A percentile compares a stretch with the other conserved stretches of the same genome.
Conservation (phyloP, 2,329 filamentous ascomycete species). For the Phyllosticta citriasiana region DNA sequence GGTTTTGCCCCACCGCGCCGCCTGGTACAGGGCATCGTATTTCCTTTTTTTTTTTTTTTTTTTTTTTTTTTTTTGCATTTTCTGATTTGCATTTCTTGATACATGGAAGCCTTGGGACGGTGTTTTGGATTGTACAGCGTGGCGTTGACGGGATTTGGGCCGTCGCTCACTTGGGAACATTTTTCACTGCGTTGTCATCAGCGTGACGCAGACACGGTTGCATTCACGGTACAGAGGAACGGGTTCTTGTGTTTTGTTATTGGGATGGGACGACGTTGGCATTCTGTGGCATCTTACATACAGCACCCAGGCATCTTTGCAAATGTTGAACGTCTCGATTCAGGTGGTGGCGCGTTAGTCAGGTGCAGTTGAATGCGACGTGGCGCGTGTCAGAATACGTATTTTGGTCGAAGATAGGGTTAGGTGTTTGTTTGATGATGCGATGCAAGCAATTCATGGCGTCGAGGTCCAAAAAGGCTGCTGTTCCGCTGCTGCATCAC, state of each 20-base stretch:
- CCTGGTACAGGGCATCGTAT: background rate
- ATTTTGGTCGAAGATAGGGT: background rate
- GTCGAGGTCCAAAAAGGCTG: background rate
- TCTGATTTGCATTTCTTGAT: background rate
- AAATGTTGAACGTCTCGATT: background rate
- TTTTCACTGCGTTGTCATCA: background rate
- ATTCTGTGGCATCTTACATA: background rate
- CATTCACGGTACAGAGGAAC: background rate
- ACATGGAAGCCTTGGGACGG: background rate
- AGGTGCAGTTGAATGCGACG: background rate
- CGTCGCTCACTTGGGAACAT: slow-evolving; percentile 3
- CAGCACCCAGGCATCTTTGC: background rate
- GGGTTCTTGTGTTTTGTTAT: background rate
- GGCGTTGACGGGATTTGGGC: slow-evolving; percentile 4
- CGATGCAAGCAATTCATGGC: background rate
- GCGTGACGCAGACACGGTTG: background rate
- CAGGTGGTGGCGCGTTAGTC: background rate
- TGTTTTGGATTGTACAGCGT: slow-evolving; percentile 6
- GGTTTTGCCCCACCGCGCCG: background rate
- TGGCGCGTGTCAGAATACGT: background rate
- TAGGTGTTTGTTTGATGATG: background rate
- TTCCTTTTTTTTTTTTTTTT: background rate
- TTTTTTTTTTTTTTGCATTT: background rate
- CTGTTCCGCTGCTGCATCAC: background rate
- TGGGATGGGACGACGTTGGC: background rate